Evolutionary conservation across 2,329 filamentous ascomycete genomes (phyloP).

Genomic region (Colletotrichum higginsianum): DNA sequence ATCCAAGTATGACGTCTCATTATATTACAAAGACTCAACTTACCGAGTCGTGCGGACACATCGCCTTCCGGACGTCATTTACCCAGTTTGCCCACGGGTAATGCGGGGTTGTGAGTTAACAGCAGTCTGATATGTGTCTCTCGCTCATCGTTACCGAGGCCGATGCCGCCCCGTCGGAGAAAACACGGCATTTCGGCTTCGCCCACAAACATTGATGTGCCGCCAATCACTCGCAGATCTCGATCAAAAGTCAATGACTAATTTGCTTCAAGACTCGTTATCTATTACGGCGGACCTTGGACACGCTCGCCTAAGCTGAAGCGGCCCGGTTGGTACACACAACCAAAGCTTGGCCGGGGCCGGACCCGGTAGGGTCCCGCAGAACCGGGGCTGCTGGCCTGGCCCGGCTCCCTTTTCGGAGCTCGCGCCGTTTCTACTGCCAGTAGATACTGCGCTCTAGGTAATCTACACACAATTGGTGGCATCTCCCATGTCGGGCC

Average conservation of each 20-base stretch:
- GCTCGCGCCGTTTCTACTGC: background rate
- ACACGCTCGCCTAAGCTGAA: background rate
- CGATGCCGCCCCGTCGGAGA: conserved; percentile 34
- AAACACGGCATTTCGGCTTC: conserved; percentile 40
- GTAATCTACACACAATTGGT: background rate
- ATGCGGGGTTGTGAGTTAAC: conserved; percentile 40
- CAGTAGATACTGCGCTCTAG: background rate
- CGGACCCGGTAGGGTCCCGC: conserved; percentile 5
- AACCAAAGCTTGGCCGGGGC: conserved; percentile 1
- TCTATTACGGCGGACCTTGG: background rate
- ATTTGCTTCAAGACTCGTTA: background rate
- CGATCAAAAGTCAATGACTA: conserved; percentile 18
- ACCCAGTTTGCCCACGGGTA: conserved; percentile 13
- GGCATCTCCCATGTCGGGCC: background rate
- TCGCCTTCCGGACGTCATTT: conserved; percentile 31
- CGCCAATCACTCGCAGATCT: conserved; percentile 1
- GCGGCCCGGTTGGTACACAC: background rate
- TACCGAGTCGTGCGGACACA: conserved; percentile 8
- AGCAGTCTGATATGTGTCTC: conserved; percentile 18
- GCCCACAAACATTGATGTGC: background rate
- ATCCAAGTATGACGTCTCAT: background rate
- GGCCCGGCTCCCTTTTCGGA: background rate
- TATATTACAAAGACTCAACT: conserved; percentile 6
- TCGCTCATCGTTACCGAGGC: conserved; percentile 26
- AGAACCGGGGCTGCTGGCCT: conserved; percentile 2